These are phyloP conservation scores for Podospora comata DNA, from an alignment of 495 filamentous ascomycete species.

Conservation along the genomic window DNA sequence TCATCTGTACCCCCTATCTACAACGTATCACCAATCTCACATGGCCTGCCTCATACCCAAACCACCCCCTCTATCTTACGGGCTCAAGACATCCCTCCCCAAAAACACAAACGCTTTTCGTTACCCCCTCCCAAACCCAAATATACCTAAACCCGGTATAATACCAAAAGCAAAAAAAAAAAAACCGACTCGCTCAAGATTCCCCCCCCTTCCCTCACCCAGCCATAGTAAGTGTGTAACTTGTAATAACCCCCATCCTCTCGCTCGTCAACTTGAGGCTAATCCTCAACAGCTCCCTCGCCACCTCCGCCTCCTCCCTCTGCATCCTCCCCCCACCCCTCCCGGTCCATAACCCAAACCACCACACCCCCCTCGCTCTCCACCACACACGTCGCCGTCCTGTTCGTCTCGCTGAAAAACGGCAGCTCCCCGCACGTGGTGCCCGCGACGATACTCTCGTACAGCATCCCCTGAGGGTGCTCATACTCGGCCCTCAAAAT, in stretches of 20 bases:
- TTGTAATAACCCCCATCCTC: constrained; percentile 84
- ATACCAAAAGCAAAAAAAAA: background rate
- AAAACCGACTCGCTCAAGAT: background rate
- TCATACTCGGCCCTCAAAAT: constrained; percentile 88
- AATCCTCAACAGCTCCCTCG: constrained; percentile 77
- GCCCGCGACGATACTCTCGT: constrained; percentile 88
- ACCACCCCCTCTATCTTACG: background rate
- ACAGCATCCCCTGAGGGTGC: constrained; percentile 81
- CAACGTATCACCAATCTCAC: background rate
- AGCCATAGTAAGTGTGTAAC: constrained; percentile 43
- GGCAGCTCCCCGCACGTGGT: constrained; percentile 94
- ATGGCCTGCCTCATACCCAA: background rate
- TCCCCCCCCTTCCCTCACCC: constrained; percentile 22
- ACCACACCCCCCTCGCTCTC: constrained; percentile 66
- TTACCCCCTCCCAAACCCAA: background rate
- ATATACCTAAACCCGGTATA: background rate
- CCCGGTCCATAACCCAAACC: constrained; percentile 71
- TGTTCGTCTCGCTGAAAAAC: constrained; percentile 85
- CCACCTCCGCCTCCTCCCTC: constrained; percentile 66
- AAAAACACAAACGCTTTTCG: constrained; percentile 1
- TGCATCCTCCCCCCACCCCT: constrained; percentile 69
- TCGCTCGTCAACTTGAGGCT: constrained; percentile 84
- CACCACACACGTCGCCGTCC: constrained; percentile 80
- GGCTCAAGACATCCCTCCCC: background rate
- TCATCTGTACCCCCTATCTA: background rate